These are phyloP conservation scores for Talaromyces sp. DNA, from an alignment of 2,329 filamentous ascomycete species.

Conservation along the genomic window DNA sequence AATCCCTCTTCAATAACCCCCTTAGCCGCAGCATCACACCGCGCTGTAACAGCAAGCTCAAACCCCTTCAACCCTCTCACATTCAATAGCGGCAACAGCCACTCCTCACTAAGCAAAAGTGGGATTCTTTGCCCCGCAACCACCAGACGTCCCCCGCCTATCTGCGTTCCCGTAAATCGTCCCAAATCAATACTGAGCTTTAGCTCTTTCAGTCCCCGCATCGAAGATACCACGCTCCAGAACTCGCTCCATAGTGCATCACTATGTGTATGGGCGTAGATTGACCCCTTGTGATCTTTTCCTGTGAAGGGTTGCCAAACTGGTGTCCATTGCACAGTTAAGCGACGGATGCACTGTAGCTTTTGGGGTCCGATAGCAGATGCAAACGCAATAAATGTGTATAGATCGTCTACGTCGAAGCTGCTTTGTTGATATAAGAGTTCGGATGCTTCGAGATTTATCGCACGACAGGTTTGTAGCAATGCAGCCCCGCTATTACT, in stretches of 20 bases:
- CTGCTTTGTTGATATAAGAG: conserved; percentile 32
- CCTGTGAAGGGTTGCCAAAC: conserved; percentile 39
- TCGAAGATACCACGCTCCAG: conserved; percentile 29
- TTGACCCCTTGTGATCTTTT: conserved; percentile 31
- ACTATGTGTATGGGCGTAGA: conserved; percentile 42
- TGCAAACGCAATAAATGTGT: conserved; percentile 40
- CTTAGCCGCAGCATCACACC: conserved; percentile 34
- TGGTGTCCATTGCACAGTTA: conserved; percentile 39
- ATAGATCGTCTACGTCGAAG: conserved; percentile 42
- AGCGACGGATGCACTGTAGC: conserved; percentile 21
- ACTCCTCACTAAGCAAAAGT: conserved; percentile 29
- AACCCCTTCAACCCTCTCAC: conserved; percentile 34
- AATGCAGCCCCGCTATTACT: conserved; percentile 29
- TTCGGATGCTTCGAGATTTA: conserved; percentile 37
- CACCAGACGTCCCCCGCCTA: conserved; percentile 14
- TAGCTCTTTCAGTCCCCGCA: conserved; percentile 24
- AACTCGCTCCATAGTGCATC: conserved; percentile 37
- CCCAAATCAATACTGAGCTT: conserved; percentile 36
- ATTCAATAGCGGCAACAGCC: conserved; percentile 33
- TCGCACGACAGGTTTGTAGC: conserved; percentile 36
- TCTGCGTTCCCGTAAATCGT: conserved; percentile 27
- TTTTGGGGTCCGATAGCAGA: conserved; percentile 21
- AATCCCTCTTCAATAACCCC: conserved; percentile 32
- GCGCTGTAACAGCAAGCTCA: conserved; percentile 38
- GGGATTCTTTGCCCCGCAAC: conserved; percentile 28